Evolutionary conservation across 2,329 filamentous ascomycete genomes (phyloP).

Genomic region (Alternaria brassicae): DNA sequence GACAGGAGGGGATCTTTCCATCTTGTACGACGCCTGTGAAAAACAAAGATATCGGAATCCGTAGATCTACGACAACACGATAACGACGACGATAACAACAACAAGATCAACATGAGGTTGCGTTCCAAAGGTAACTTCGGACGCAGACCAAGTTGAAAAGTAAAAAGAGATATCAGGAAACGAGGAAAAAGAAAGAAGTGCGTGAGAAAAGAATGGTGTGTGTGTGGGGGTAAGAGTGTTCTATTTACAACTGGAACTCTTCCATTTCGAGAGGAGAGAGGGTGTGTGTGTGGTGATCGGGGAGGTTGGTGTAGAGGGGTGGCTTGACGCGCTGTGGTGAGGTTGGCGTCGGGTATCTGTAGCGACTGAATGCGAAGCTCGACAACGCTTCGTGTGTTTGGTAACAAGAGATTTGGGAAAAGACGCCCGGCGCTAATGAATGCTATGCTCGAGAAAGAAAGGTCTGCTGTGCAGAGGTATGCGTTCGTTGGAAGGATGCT

Average conservation of each 20-base stretch:
- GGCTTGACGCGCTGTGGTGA: conserved; percentile 14
- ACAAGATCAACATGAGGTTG: neutral
- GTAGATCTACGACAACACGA: conserved; percentile 2
- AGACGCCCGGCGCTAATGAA: conserved; percentile 40
- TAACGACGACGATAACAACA: neutral
- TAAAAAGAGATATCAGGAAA: conserved; percentile 8
- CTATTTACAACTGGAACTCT: conserved; percentile 4
- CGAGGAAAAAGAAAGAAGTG: neutral
- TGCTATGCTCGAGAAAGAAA: conserved; percentile 35
- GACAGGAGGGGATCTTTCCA: conserved; percentile 6
- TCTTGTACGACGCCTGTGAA: conserved; percentile 12
- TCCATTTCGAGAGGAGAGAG: neutral
- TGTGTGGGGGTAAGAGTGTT: conserved; percentile 5
- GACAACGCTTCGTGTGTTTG: conserved; percentile 19
- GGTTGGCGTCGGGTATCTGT: conserved; percentile 47
- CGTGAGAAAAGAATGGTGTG: neutral
- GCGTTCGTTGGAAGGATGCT: conserved; percentile 29
- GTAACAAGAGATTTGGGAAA: conserved; percentile 7
- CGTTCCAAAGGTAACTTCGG: neutral
- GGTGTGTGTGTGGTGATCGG: neutral
- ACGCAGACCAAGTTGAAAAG: conserved; percentile 12
- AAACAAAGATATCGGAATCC: conserved; percentile 4
- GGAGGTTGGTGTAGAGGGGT: neutral
- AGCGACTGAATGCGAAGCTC: conserved; percentile 41
- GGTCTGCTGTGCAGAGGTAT: conserved; percentile 25